A percentile compares a stretch with the other conserved stretches of the same genome.
These are phyloP conservation scores for Coniochaeta sp. DNA, from an alignment of 2,329 filamentous ascomycete genomes.

Conservation along the genomic window DNA sequence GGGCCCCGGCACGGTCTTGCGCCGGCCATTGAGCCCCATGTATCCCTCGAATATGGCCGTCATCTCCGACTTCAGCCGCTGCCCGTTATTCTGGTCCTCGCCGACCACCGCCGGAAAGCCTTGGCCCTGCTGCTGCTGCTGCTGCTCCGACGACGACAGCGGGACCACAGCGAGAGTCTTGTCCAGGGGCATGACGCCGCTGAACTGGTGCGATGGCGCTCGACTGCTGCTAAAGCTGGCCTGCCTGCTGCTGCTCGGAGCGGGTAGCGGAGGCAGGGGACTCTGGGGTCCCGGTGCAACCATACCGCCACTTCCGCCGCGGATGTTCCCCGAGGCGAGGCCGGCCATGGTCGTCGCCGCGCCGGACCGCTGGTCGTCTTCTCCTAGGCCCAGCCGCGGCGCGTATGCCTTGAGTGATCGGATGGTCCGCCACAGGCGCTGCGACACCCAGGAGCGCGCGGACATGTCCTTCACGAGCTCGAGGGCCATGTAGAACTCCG, in stretches of 20 bases:
- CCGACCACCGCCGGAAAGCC: constrained; percentile 1
- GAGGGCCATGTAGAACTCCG: constrained; percentile 74
- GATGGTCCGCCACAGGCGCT: constrained; percentile 67
- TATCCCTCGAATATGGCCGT: constrained; percentile 38
- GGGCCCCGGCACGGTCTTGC: background rate
- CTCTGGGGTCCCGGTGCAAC: constrained; percentile 3
- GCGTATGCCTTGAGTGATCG: constrained; percentile 65
- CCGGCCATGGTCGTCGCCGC: constrained; percentile 50
- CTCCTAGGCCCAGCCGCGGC: constrained; percentile 57
- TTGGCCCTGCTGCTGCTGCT: constrained; percentile 10
- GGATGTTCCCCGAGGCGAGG: constrained; percentile 32
- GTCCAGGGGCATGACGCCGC: background rate
- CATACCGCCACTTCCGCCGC: constrained; percentile 8
- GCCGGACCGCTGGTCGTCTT: constrained; percentile 42
- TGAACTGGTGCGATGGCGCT: background rate
- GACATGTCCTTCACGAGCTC: constrained; percentile 68
- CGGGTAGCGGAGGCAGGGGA: background rate
- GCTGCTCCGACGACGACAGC: constrained; percentile 16
- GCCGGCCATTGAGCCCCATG: constrained; percentile 2
- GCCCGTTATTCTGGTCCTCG: constrained; percentile 30
- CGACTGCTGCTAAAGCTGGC: constrained; percentile 17
- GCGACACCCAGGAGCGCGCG: constrained; percentile 62
- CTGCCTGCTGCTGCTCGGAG: background rate
- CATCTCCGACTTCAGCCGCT: constrained; percentile 46
- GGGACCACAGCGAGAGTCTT: constrained; percentile 10